Evolutionary conservation across 176 grass and related monocot species (phyloP), one percentile per base, ranked within the genome.

Genomic region (Thalia dealbata): DNA sequence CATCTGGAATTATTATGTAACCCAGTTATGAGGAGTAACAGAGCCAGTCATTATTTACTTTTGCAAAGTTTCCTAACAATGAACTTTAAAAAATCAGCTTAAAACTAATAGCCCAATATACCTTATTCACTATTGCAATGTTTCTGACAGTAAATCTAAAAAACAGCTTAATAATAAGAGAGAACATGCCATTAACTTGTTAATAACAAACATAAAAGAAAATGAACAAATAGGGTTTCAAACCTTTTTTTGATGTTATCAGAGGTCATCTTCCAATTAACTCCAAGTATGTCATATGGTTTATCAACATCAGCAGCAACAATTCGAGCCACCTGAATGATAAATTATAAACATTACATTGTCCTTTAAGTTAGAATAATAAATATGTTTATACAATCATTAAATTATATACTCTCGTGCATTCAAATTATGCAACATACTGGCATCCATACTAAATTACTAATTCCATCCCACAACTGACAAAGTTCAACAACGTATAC

Each of bases 231-330:
- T 73, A 60, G 78, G 18, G 78, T 41, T 52, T 61, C 64, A 21
- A 28, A 96, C 92, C 90, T 92, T 96, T 96, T 96, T 87, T 96
- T 96, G 64, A 88, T 86, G 73, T 92, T 96, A 67, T 96, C 92
- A 60, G 87, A 62, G 67, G 84, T 79, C 89, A 92, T 96, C 64
- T 92, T 96, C 92, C 92, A 96, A 77, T 96, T 96, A 52, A 90
- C 78, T 54, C 89, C 89, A 46, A 96, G 84, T 52, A 96, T 78
- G 75, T 96, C 92, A 78, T 96, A 96, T 21, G 90, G 87, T 29
- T 79, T 83, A 75, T 86, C 79, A 63, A 78, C 73, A 80, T 96
- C 92, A 66, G 89, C 89, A 11, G 27, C 84, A 78, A 88, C 67
- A 81, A 96, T 96, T 88, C 89, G 83, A 88, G 89, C 86, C 67